These are phyloP conservation scores for Cadophora gregata DNA, from an alignment of 2,329 filamentous ascomycete genomes.

Conservation along the genomic window DNA sequence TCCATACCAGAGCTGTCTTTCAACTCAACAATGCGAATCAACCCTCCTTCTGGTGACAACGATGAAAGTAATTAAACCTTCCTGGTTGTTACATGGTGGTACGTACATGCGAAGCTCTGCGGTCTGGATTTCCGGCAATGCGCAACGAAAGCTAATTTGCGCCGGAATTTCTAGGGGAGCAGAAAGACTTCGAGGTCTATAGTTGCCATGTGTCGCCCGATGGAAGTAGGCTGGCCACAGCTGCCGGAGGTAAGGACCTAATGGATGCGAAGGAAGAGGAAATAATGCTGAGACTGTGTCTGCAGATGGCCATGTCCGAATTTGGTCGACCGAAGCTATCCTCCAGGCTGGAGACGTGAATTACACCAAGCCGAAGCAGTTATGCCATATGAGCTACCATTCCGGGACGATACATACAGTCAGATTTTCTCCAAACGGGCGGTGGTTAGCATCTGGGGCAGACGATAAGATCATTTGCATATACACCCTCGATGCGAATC, in stretches of 20 bases:
- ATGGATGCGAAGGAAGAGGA: neutral
- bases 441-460: conserved; percentile 94
- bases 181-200: conserved; percentile 98
- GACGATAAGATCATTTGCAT: conserved; percentile 99
- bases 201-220: conserved; percentile 97
- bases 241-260: conserved; percentile 76
- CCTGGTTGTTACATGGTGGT: conserved; percentile 95
- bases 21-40: conserved; percentile 41
- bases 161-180: conserved; percentile 68
- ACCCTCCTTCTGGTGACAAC: conserved; percentile 37
- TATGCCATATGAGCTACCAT: conserved; percentile 98
- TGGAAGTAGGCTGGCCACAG: conserved; percentile 88
- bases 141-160: conserved; percentile 36
- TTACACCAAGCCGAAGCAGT: conserved; percentile 83
- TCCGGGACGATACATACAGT: conserved; percentile 97
- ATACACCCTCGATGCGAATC: conserved; percentile 81
- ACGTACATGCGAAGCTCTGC: conserved; percentile 38
- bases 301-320: conserved; percentile 89
- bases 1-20: conserved; percentile 19
- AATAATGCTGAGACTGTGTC: conserved; percentile 33
- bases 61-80: conserved; percentile 92
- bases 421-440: conserved; percentile 92
- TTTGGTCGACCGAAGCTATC: conserved; percentile 97
- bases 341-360: conserved; percentile 76
- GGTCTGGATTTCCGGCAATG: conserved; percentile 28